A percentile compares a stretch with the other conserved stretches of the same genome.
phyloP scores from a whole-genome alignment of 2,329 filamentous ascomycete genomes.

The Pseudocercospora macadamiae region DNA sequence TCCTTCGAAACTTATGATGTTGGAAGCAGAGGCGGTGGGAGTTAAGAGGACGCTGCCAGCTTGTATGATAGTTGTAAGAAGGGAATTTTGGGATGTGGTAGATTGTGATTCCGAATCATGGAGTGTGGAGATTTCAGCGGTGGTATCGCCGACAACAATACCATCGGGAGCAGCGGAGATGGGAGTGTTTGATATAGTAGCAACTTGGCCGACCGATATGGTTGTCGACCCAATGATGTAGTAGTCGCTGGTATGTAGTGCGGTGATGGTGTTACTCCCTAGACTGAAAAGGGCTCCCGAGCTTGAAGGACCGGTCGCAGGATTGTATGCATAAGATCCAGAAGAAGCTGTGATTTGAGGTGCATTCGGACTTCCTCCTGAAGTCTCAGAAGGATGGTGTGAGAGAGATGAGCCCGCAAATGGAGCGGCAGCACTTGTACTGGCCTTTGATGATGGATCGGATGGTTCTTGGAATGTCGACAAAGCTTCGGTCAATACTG shows the following conservation, averaged over 20 bases:
- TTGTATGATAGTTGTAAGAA: not conserved
- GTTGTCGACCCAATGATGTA: not conserved
- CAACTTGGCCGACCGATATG: not conserved
- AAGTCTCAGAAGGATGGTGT: not conserved
- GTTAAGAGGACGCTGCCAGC: not conserved
- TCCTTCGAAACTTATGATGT: not conserved
- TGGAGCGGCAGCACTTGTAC: too few species aligned
- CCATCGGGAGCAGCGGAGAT: not conserved
- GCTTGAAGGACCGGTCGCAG: not conserved
- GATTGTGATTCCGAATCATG: too few species aligned
- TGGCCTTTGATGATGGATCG: too few species aligned
- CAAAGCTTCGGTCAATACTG: slow-evolving; percentile 16
- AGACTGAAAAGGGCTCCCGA: not conserved
- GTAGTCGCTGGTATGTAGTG: not conserved
- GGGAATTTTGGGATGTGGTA: too few species aligned
- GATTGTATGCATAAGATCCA: not conserved
- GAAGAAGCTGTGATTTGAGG: too few species aligned
- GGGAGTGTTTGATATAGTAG: not conserved
- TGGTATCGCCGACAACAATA: not conserved
- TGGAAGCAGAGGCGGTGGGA: not conserved
- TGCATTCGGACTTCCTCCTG: too few species aligned
- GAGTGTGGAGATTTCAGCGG: not conserved
- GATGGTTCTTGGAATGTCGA: slow-evolving; percentile 14
- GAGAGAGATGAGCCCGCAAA: slow-evolving; percentile 12
- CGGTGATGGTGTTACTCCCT: not conserved